These are phyloP conservation scores for Pseudozyma sp. DNA, from an alignment of 1,284 basidiomycete species.

Conservation along the genomic window DNA sequence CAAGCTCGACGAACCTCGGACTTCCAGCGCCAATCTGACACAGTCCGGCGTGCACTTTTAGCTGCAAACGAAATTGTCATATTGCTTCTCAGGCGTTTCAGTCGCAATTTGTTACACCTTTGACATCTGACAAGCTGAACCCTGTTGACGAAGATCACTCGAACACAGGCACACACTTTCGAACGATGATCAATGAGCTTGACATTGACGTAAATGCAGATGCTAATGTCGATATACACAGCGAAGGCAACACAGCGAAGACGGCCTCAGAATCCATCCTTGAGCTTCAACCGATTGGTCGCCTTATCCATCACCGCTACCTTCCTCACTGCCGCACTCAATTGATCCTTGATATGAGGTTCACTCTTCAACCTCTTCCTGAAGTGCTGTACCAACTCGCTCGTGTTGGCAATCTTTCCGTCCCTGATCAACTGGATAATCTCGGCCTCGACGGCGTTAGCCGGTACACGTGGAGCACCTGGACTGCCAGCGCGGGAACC, in stretches of 20 bases:
- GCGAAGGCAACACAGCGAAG: neutral
- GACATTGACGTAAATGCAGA: too few relatives aligned
- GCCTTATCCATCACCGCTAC: constrained; percentile 64
- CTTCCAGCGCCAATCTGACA: constrained; percentile 6
- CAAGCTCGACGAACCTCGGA: constrained; percentile 12
- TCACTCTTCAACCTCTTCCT: constrained; percentile 60
- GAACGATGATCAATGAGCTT: too few relatives aligned
- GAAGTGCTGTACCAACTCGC: constrained; percentile 62
- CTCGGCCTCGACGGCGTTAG: constrained; percentile 56
- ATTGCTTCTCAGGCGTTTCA: too few relatives aligned
- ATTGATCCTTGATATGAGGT: constrained; percentile 58
- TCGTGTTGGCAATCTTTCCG: constrained; percentile 53
- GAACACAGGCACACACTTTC: too few relatives aligned
- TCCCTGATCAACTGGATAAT: constrained; percentile 57
- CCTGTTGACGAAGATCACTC: too few relatives aligned
- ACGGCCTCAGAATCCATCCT: constrained; percentile 43
- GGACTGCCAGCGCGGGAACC: constrained; percentile 48
- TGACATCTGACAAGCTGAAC: too few relatives aligned
- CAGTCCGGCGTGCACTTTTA: neutral
- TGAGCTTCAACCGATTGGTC: constrained; percentile 58
- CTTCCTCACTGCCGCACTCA: constrained; percentile 58
- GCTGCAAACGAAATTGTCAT: neutral
- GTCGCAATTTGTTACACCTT: too few relatives aligned
- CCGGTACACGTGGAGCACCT: constrained; percentile 35
- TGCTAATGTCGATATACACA: too few relatives aligned